phyloP scores from a whole-genome alignment of 768 basidiomycete species.

The Russula sp. region DNA sequence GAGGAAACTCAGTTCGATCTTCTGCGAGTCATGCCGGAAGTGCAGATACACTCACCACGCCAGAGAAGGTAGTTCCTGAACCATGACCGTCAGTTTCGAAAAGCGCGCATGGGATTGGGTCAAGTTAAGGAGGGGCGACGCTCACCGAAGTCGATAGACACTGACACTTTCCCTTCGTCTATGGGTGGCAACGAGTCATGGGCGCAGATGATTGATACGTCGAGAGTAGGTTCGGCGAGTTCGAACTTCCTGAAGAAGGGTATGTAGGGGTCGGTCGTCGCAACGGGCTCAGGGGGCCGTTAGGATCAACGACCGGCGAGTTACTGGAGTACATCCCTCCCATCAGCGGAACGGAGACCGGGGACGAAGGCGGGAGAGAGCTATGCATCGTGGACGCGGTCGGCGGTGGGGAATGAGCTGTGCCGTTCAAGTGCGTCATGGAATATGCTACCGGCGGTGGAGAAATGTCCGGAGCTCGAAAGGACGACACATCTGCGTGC shows the following conservation, averaged over 20 bases:
- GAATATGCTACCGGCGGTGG: slow-evolving; percentile 10
- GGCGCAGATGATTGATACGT: slow-evolving; percentile 18
- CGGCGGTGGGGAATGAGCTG: slow-evolving; percentile 1
- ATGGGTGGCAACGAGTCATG: slow-evolving; percentile 20
- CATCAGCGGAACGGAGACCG: slow-evolving; percentile 1
- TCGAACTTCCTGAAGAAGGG: slow-evolving; percentile 9
- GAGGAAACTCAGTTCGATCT: neutral
- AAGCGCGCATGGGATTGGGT: neutral
- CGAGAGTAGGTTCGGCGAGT: slow-evolving; percentile 14
- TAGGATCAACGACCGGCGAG: slow-evolving; percentile 3
- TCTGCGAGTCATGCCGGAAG: neutral
- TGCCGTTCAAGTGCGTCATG: neutral
- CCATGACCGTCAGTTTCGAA: slow-evolving; percentile 23
- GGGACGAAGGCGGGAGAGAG: slow-evolving; percentile 5
- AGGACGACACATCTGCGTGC: neutral
- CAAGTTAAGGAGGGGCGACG: slow-evolving; percentile 8
- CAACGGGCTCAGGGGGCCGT: slow-evolving; percentile 9
- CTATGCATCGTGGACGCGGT: slow-evolving; percentile 1
- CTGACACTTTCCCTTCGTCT: slow-evolving; percentile 76
- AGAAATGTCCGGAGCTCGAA: neutral
- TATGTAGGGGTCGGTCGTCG: slow-evolving; percentile 24
- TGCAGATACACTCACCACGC: slow-evolving; percentile 58
- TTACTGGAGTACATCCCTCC: neutral
- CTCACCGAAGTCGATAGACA: slow-evolving; percentile 81
- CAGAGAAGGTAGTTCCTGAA: slow-evolving; percentile 82